Evolutionary conservation across 768 basidiomycete species (phyloP).

Genomic region (Lactifluus pinguis): DNA sequence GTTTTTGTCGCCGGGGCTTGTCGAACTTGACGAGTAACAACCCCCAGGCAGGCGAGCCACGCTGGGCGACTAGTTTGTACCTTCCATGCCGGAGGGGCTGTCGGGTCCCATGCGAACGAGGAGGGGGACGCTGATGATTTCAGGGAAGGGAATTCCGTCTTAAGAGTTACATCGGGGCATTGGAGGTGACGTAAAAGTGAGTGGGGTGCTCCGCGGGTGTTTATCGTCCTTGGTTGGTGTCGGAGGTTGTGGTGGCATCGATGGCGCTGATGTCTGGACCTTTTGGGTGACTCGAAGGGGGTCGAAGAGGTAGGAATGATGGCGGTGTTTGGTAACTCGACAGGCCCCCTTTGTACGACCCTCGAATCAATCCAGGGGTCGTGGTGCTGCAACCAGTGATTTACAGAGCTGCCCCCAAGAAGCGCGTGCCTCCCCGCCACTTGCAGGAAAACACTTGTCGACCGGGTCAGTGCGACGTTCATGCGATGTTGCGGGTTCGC

Average conservation of each 20-base stretch:
- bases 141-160: not conserved
- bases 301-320: not conserved
- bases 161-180: not conserved
- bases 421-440: constrained; percentile 30
- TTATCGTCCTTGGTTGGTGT: not conserved
- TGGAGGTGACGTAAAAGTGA: not conserved
- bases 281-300: not conserved
- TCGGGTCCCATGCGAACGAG: not conserved
- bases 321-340: not conserved
- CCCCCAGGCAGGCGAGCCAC: not conserved
- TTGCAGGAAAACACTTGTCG: constrained; percentile 35
- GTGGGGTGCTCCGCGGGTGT: not conserved
- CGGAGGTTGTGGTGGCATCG: not conserved
- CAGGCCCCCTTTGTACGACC: not conserved
- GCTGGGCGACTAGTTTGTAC: not conserved
- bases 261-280: not conserved
- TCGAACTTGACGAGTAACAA: not conserved
- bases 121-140: not conserved
- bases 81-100: not conserved
- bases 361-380: constrained; percentile 26
- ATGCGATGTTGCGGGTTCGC: constrained; percentile 35
- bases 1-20: too few species aligned
- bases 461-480: constrained; percentile 37
- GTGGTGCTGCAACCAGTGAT: constrained; percentile 22
- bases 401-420: constrained; percentile 35